phyloP scores from a whole-genome alignment of 208 protist species.

The Perkinsela sp. region DNA sequence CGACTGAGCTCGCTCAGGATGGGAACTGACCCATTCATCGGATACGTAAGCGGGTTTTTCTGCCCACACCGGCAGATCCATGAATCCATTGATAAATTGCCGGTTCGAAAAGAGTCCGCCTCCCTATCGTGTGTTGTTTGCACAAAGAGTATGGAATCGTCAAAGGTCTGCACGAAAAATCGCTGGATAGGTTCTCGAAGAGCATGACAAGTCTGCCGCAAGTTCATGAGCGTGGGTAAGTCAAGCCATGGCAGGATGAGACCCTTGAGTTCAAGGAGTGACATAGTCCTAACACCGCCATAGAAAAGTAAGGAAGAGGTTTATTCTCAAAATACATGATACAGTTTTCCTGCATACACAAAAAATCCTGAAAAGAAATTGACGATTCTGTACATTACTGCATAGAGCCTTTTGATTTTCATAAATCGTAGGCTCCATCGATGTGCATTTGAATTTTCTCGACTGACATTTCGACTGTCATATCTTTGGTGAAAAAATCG shows the following conservation, averaged over 20 bases:
- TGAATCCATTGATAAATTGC: not conserved
- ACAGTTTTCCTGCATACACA: conserved; percentile 62
- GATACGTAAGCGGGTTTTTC: not conserved
- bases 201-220: not conserved
- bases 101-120: not conserved
- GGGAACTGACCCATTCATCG: not conserved
- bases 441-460: conserved; percentile 25
- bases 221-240: not conserved
- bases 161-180: not conserved
- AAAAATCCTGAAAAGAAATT: conserved; percentile 63
- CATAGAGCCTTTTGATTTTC: conserved; percentile 23
- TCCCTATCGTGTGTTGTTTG: not conserved
- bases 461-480: conserved; percentile 24
- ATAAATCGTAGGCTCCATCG: conserved; percentile 17
- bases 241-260: not conserved
- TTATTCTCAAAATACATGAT: conserved; percentile 55
- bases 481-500: conserved; percentile 55
- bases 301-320: conserved; percentile 6
- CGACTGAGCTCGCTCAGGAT: not conserved
- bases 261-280: not conserved
- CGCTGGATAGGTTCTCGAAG: not conserved
- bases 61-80: not conserved
- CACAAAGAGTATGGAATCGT: not conserved
- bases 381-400: conserved; percentile 40
- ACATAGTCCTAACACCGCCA: not conserved